Evolutionary conservation across 75 land plant species (phyloP).

Genomic region (Pseudotsuga menziesii): DNA sequence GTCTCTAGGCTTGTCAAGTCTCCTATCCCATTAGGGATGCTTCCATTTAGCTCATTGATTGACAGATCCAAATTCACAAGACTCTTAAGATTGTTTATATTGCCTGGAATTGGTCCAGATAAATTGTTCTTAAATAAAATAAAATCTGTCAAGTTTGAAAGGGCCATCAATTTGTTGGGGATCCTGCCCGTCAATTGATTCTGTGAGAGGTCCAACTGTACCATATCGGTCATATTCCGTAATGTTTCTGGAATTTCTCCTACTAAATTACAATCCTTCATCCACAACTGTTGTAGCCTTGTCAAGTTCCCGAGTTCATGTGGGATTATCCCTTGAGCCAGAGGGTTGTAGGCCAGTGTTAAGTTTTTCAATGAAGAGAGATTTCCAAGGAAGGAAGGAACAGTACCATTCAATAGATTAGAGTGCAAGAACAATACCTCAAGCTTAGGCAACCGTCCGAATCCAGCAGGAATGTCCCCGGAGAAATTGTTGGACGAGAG

Average conservation of each 20-base stretch:
- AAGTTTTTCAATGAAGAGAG: constrained; percentile 37
- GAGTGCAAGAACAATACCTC: constrained; percentile 19
- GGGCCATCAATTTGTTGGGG: not conserved
- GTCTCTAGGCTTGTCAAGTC: constrained; percentile 17
- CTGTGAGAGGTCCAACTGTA: not conserved
- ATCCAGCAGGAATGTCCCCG: constrained; percentile 43
- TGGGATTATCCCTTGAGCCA: constrained; percentile 36
- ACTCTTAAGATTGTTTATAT: constrained; percentile 15
- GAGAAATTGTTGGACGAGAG: constrained; percentile 39
- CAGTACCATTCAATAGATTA: constrained; percentile 44
- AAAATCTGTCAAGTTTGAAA: constrained; percentile 9
- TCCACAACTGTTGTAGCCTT: constrained; percentile 36
- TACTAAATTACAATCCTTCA: constrained; percentile 25
- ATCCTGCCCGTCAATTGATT: constrained; percentile 11
- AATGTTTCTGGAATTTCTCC: constrained; percentile 56
- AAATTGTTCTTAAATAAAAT: constrained; percentile 11
- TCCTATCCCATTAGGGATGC: constrained; percentile 35
- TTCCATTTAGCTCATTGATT: constrained; percentile 19
- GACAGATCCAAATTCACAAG: constrained; percentile 15
- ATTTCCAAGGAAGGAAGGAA: constrained; percentile 55
- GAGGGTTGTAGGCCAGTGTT: constrained; percentile 36
- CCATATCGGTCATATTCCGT: constrained; percentile 8
- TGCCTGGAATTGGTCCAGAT: constrained; percentile 23
- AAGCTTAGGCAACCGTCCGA: constrained; percentile 33
- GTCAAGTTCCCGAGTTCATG: constrained; percentile 34